Percentiles rank a stretch among this genome's conserved stretches.
Evolutionary conservation across 2,329 filamentous ascomycete genomes (phyloP).

Genomic region (Aspergillus glaucus): DNA sequence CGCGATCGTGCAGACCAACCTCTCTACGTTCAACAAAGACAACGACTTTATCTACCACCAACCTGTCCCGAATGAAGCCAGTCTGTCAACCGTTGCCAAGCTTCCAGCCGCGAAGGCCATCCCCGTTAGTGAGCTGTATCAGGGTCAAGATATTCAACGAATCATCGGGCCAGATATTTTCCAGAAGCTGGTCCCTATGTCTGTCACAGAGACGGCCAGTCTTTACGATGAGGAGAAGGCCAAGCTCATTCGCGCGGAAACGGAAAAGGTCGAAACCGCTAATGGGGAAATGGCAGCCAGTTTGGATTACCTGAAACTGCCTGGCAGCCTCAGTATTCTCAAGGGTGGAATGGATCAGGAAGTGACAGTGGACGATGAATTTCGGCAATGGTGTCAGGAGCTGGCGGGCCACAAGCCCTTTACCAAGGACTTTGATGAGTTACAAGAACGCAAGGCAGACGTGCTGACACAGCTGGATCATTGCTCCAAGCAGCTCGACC

Average conservation of each 20-base stretch:
- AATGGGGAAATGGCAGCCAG: constrained; percentile 95
- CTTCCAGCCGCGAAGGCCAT: constrained; percentile 94
- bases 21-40: constrained; percentile 73
- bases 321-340: constrained; percentile 79
- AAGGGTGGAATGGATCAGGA: constrained; percentile 92
- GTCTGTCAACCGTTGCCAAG: constrained; percentile 75
- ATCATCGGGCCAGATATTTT: constrained; percentile 98
- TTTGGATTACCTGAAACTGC: constrained; percentile 85
- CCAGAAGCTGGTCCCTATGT: constrained; percentile 90
- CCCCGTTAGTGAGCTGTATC: constrained; percentile 91
- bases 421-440: constrained; percentile 66
- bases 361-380: constrained; percentile 80
- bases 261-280: constrained; percentile 84
- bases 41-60: constrained; percentile 99
- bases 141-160: constrained; percentile 91
- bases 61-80: constrained; percentile 76
- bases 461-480: constrained; percentile 68
- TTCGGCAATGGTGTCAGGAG: constrained; percentile 88
- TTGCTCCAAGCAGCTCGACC: constrained; percentile 82
- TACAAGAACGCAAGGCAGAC: constrained; percentile 70
- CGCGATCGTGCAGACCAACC: constrained; percentile 71
- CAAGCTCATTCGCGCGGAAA: constrained; percentile 87
- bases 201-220: constrained; percentile 93
- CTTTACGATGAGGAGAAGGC: constrained; percentile 98
- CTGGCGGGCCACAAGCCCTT: constrained; percentile 81